These are phyloP conservation scores for Hibiscus tridactylites DNA, from an alignment of 345 rosid species.

Conservation along the genomic window DNA sequence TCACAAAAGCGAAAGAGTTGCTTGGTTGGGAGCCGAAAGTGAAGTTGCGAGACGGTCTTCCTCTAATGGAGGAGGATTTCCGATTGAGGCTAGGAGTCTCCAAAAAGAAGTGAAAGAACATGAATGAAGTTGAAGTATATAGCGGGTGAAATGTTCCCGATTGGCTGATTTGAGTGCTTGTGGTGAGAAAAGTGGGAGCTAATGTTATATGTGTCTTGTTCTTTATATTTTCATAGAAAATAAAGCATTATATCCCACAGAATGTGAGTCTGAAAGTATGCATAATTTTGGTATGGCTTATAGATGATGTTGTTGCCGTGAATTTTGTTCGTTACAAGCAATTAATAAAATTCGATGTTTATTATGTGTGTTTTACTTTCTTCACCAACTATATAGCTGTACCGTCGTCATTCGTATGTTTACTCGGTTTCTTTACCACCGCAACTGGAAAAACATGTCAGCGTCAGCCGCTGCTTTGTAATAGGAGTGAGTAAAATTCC, in stretches of 20 bases:
- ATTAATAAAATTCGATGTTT: background rate
- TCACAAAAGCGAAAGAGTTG: constrained; percentile 70
- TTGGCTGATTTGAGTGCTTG: background rate
- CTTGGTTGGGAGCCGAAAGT: constrained; percentile 93
- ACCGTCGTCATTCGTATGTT: too few species aligned
- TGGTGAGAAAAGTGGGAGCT: background rate
- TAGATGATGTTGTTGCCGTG: background rate
- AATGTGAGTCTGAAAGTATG: background rate
- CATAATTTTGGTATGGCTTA: background rate
- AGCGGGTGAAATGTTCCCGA: background rate
- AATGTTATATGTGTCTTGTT: background rate
- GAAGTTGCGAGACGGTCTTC: constrained; percentile 76
- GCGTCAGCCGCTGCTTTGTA: too few species aligned
- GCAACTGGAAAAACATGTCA: too few species aligned
- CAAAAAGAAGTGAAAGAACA: constrained; percentile 15
- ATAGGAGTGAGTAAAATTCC: too few species aligned
- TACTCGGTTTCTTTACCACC: background rate
- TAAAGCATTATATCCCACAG: background rate
- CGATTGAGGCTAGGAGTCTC: constrained; percentile 62
- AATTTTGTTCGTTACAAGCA: background rate
- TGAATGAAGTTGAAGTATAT: background rate
- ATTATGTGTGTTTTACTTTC: background rate
- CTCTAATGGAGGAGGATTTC: constrained; percentile 89
- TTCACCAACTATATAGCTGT: background rate
- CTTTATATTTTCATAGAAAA: background rate